Conservation (phyloP, 108 stramenopile genomes). For the Nitzschia palea region DNA sequence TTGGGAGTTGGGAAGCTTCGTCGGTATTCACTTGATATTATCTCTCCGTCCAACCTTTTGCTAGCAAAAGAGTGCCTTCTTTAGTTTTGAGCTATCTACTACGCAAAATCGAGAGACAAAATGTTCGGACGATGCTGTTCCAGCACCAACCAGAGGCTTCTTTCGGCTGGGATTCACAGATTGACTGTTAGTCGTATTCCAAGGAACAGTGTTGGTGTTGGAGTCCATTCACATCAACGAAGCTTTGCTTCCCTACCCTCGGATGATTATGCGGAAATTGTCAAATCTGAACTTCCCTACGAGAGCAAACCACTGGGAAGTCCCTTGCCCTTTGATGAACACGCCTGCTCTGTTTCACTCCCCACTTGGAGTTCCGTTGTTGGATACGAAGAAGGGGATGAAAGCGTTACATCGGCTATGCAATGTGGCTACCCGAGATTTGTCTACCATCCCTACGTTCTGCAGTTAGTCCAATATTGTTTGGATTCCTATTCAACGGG, state of each 20-base stretch:
- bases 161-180: too few species aligned
- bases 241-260: background rate
- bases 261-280: background rate
- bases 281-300: constrained; percentile 18
- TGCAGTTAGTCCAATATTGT: constrained; percentile 38
- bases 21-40: too few species aligned
- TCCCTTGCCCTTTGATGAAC: constrained; percentile 55
- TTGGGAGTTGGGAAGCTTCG: too few species aligned
- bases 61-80: too few species aligned
- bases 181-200: too few species aligned
- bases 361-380: constrained; percentile 62
- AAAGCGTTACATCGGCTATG: constrained; percentile 51
- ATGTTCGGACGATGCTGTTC: too few species aligned
- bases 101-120: too few species aligned
- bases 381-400: constrained; percentile 72
- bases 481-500: constrained; percentile 30
- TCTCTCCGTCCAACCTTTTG: too few species aligned
- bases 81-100: too few species aligned
- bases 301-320: constrained; percentile 39
- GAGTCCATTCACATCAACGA: background rate
- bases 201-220: too few species aligned
- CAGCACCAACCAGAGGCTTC: too few species aligned
- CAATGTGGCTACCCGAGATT: constrained; percentile 74
- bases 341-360: constrained; percentile 59
- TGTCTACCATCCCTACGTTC: constrained; percentile 70